phyloP scores from a whole-genome alignment of 192 early-diverging fungal species.

The Ambispora gerdemannii region DNA sequence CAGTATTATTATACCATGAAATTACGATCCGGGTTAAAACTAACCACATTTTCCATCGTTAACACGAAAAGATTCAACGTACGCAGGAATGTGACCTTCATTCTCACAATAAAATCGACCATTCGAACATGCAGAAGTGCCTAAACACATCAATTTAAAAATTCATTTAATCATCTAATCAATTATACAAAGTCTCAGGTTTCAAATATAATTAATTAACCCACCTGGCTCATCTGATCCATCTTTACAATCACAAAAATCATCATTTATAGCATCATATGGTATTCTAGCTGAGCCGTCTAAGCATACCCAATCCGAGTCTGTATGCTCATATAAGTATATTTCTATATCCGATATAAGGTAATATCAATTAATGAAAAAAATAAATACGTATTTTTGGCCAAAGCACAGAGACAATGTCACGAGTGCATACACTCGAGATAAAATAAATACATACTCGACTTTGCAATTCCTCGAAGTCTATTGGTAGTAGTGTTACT shows the following conservation, averaged over 20 bases:
- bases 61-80: constrained; percentile 68
- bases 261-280: constrained; percentile 81
- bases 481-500: no score
- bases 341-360: background rate
- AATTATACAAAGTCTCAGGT: background rate
- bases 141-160: constrained; percentile 41
- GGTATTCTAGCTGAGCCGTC: constrained; percentile 70
- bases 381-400: background rate
- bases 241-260: constrained; percentile 96
- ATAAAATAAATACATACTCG: background rate
- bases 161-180: background rate
- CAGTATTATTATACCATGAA: no score
- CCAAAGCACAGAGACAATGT: background rate
- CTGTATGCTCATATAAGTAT: background rate
- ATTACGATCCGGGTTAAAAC: background rate
- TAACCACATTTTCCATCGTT: constrained; percentile 93
- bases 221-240: constrained; percentile 92
- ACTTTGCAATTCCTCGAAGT: background rate
- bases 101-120: constrained; percentile 82
- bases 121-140: constrained; percentile 88
- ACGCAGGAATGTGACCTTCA: constrained; percentile 62
- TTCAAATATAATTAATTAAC: background rate
- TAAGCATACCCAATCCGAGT: constrained; percentile 60
- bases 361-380: background rate
- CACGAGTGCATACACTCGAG: background rate